Conservation (phyloP, 768 basidiomycete species). For the Mycena vitilis region DNA sequence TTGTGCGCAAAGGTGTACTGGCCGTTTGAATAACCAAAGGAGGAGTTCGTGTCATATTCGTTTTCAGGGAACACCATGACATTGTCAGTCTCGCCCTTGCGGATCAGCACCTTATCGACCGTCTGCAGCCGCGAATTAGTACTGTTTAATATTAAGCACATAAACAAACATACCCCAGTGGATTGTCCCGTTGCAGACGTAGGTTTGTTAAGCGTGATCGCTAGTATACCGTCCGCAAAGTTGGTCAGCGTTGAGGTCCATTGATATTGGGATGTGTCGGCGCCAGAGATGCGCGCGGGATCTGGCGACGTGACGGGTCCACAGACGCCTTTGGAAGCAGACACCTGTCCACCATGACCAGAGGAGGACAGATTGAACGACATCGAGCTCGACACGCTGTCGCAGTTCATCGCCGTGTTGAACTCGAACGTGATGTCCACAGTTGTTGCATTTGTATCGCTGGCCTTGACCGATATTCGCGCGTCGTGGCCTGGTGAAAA, state of each 20-base stretch:
- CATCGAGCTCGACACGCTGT: conserved; percentile 70
- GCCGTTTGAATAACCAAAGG: conserved; percentile 68
- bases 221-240: conserved; percentile 86
- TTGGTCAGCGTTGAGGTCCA: conserved; percentile 82
- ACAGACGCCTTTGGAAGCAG: conserved; percentile 64
- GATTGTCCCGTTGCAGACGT: conserved; percentile 52
- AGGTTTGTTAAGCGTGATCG: conserved; percentile 74
- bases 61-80: conserved; percentile 88
- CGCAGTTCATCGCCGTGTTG: conserved; percentile 80
- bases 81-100: conserved; percentile 82
- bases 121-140: conserved; percentile 50
- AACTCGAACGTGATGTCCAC: conserved; percentile 84
- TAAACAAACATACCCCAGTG: conserved; percentile 64
- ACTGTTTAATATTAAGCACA: conserved; percentile 13
- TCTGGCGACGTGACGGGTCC: conserved; percentile 59
- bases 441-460: conserved; percentile 64
- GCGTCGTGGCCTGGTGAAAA: conserved; percentile 91
- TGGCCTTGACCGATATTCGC: conserved; percentile 64
- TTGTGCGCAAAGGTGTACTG: conserved; percentile 84
- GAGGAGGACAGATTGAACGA: conserved; percentile 78
- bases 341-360: conserved; percentile 67
- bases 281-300: conserved; percentile 63
- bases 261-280: conserved; percentile 68
- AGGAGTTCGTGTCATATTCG: conserved; percentile 74
- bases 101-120: conserved; percentile 81